Evolutionary conservation across 495 filamentous ascomycete genomes (phyloP), one percentile per base, ranked within the genome.

Genomic region (Bryoglossum gracile): DNA sequence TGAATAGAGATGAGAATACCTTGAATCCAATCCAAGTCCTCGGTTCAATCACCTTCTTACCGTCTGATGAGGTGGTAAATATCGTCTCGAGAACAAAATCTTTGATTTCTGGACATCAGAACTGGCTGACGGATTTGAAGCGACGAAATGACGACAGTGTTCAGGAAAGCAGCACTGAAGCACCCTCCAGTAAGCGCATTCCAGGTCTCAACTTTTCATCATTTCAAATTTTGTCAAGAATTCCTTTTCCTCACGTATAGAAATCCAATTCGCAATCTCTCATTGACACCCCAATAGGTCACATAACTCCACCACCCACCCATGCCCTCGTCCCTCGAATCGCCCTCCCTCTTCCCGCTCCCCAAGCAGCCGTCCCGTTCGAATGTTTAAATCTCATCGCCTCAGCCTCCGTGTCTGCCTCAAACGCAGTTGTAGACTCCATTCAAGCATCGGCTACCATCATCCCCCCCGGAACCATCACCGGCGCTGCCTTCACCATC

Each of bases 11-110:
- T n/a, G n/a, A n/a, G n/a, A n/a, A n/a, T n/a, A n/a, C n/a, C n/a
- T n/a, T n/a, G n/a, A n/a, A n/a, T n/a, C n/a, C n/a, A n/a, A n/a
- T n/a, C n/a, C n/a, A n/a, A n/a, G n/a, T n/a, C n/a, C n/a, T n/a
- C n/a, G n/a, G n/a, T n/a, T n/a, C n/a, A n/a, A n/a, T n/a, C n/a
- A n/a, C n/a, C n/a, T n/a, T n/a, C n/a, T n/a, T n/a, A n/a, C n/a
- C n/a, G n/a, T n/a, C n/a, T n/a, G n/a, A n/a, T n/a, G n/a, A n/a
- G n/a, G n/a, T n/a, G n/a, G n/a, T n/a, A 10, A 43, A 43, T 25
- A 21, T 50, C 6, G 30, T 50, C 18, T 18, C 48, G 8, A 43
- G 28, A 38, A 43, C 26, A 19, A 50, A 50, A 35, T 16, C 19
- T n/a, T 28, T 50, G 10, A 22, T 43, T 10, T 3, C 28, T 1